Evolutionary conservation across 805 yeast genomes (phyloP).

Genomic region (Saccharomycopsis oosterbeekiorum): DNA sequence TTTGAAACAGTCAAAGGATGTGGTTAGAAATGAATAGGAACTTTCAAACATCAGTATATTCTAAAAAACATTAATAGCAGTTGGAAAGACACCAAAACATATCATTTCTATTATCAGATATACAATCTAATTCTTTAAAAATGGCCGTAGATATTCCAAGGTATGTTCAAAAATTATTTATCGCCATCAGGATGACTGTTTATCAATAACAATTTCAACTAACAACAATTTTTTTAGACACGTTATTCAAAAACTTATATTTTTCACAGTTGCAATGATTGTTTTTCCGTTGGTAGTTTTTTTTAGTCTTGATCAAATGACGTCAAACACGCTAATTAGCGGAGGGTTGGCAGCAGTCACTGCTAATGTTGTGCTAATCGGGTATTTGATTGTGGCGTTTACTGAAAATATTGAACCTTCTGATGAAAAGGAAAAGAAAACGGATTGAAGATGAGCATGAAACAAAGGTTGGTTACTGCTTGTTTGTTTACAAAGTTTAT

Average conservation of each 20-base stretch:
- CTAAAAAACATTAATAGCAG: too few species aligned
- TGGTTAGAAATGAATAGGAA: too few species aligned
- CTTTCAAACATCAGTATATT: too few species aligned
- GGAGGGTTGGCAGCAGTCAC: conserved; percentile 75
- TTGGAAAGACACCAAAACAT: too few species aligned
- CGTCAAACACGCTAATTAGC: conserved; percentile 49
- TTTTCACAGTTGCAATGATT: conserved; percentile 73
- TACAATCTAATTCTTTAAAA: not conserved
- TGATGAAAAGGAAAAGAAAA: conserved; percentile 29
- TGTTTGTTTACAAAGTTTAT: too few species aligned
- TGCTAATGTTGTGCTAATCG: conserved; percentile 66
- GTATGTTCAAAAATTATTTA: not conserved
- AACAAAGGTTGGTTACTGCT: not conserved
- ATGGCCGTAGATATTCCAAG: conserved; percentile 1
- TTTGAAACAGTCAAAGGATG: too few species aligned
- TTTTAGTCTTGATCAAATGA: conserved; percentile 29
- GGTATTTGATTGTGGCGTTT: conserved; percentile 66
- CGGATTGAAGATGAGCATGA: conserved; percentile 9
- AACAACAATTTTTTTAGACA: conserved; percentile 28
- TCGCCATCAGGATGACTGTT: too few species aligned
- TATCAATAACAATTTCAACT: too few species aligned
- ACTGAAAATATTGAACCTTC: conserved; percentile 43
- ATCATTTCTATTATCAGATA: not conserved
- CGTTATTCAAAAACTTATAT: conserved; percentile 57
- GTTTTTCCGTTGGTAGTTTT: conserved; percentile 55